Evolutionary conservation across 225 moss, liverwort and hornwort species (phyloP).

Genomic region (Sphagnum contortum): DNA sequence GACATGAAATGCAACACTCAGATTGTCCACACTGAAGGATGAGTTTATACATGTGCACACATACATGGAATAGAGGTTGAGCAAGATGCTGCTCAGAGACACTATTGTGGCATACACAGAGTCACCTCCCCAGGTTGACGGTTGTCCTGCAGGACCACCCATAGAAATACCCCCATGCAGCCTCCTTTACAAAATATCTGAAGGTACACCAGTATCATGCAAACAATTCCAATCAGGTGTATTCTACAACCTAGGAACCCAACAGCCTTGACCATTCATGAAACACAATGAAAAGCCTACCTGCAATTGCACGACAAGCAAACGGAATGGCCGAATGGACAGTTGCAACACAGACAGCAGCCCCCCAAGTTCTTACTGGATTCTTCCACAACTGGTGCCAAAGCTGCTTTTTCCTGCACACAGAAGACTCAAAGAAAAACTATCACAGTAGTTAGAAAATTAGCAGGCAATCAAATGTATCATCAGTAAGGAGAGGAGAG

Average conservation of each 20-base stretch:
- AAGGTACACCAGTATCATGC: neutral
- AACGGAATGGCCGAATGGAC: constrained; percentile 65
- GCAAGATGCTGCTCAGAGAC: constrained; percentile 55
- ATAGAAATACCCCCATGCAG: neutral
- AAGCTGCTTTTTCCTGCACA: constrained; percentile 68
- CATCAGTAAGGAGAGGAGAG: too few relatives aligned
- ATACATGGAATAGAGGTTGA: constrained; percentile 79
- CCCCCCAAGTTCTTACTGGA: constrained; percentile 38
- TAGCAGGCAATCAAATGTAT: neutral
- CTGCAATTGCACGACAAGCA: constrained; percentile 58
- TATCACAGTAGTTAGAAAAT: neutral
- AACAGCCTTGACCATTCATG: too few relatives aligned
- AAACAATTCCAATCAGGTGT: too few relatives aligned
- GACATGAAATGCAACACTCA: too few relatives aligned
- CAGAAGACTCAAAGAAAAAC: neutral
- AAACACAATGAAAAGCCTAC: constrained; percentile 8
- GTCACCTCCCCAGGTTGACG: constrained; percentile 61
- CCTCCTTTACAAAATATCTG: neutral
- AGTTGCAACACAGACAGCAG: constrained; percentile 32
- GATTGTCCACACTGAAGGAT: too few relatives aligned
- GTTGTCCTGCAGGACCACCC: constrained; percentile 41
- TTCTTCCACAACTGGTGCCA: constrained; percentile 59
- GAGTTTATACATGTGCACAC: constrained; percentile 2
- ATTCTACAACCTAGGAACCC: too few relatives aligned
- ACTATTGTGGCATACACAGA: constrained; percentile 62